A percentile compares a stretch with the other conserved stretches of the same genome.
Conservation (phyloP, 495 filamentous ascomycete genomes). For the Xylona heveae region DNA sequence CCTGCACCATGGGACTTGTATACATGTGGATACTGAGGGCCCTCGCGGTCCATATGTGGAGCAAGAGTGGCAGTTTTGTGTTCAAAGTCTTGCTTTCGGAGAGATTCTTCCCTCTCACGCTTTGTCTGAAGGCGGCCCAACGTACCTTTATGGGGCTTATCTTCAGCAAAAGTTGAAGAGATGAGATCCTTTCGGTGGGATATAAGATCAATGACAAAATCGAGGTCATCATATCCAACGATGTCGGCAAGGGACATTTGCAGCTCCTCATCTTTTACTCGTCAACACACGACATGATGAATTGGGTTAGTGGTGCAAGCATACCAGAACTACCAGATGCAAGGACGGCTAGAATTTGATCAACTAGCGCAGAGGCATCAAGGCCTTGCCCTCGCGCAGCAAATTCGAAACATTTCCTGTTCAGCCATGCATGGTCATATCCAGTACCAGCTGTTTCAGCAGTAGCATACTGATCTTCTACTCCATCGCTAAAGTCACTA, state of each 20-base stretch:
- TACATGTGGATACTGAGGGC: conserved; percentile 70
- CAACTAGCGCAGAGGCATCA: conserved; percentile 34
- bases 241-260: conserved; percentile 83
- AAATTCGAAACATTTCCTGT: conserved; percentile 36
- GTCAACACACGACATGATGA: conserved; percentile 13
- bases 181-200: conserved; percentile 45
- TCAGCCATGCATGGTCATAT: conserved; percentile 39
- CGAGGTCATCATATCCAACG: conserved; percentile 77
- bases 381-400: conserved; percentile 38
- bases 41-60: conserved; percentile 35
- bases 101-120: conserved; percentile 52
- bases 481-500: conserved; percentile 21
- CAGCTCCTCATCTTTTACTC: conserved; percentile 67
- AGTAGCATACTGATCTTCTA: conserved; percentile 9
- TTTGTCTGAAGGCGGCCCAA: conserved; percentile 44
- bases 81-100: conserved; percentile 51
- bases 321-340: conserved; percentile 28
- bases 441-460: conserved; percentile 6
- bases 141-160: conserved; percentile 26
- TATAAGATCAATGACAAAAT: conserved; percentile 71
- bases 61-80: conserved; percentile 61
- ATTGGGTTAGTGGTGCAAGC: conserved; percentile 1
- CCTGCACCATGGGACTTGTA: conserved; percentile 65
- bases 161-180: conserved; percentile 14
- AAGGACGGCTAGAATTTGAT: conserved; percentile 49